Evolutionary conservation across 2,329 filamentous ascomycete species (phyloP).

Genomic region (Fusarium guadeloupense): DNA sequence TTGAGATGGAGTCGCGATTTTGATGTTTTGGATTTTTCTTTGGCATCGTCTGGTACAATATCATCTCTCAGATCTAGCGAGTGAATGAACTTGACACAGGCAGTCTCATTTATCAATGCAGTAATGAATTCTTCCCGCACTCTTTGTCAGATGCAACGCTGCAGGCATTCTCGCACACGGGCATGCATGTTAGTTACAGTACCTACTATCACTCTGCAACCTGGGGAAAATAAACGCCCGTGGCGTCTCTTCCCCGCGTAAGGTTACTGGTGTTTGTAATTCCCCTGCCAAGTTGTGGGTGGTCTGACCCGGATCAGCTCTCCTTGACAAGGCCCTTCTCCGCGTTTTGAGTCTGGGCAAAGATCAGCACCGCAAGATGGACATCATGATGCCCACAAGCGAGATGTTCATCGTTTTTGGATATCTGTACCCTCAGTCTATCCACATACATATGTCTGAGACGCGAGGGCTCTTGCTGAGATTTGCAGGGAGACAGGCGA

Average conservation of each 20-base stretch:
- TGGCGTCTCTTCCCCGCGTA: constrained; percentile 27
- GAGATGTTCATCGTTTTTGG: not conserved
- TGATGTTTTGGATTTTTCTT: constrained; percentile 18
- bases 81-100: not conserved
- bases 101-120: not conserved
- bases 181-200: constrained; percentile 15
- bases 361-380: constrained; percentile 22
- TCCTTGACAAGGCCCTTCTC: constrained; percentile 23
- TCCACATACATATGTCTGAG: not conserved
- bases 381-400: constrained; percentile 33
- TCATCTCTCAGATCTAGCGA: not conserved
- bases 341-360: constrained; percentile 12
- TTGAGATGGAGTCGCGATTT: constrained; percentile 21
- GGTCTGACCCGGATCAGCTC: constrained; percentile 29
- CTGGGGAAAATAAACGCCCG: constrained; percentile 11
- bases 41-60: not conserved
- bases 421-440: not conserved
- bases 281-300: constrained; percentile 36
- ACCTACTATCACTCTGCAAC: not conserved
- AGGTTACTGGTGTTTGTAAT: constrained; percentile 27
- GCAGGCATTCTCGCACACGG: constrained; percentile 18
- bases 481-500: constrained; percentile 13
- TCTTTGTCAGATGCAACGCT: constrained; percentile 23
- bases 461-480: not conserved
- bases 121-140: constrained; percentile 5